Evolutionary conservation across 768 basidiomycete species (phyloP).

Genomic region (Mycena filopes): DNA sequence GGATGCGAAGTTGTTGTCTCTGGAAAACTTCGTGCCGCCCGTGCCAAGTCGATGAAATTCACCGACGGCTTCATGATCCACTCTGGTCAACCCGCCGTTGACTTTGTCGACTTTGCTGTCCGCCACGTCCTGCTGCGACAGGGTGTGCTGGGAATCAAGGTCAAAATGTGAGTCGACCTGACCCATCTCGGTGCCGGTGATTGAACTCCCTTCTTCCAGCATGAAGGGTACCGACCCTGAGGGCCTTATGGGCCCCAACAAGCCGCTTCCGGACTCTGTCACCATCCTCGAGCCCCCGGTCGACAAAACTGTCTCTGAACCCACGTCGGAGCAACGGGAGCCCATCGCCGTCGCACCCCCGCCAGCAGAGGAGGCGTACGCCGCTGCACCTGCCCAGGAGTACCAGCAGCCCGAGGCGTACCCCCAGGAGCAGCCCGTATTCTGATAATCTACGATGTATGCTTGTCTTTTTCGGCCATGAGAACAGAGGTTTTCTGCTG

Average conservation of each 20-base stretch:
- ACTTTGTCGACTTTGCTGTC: slow-evolving; percentile 98
- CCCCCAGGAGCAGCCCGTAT: slow-evolving; percentile 62
- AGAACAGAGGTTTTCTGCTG: slow-evolving; percentile 19
- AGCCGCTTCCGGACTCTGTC: slow-evolving; percentile 96
- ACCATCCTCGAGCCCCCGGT: slow-evolving; percentile 88
- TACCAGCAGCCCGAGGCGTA: slow-evolving; percentile 55
- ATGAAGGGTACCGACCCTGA: slow-evolving; percentile 98
- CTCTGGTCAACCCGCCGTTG: slow-evolving; percentile 96
- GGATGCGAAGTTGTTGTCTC: slow-evolving; percentile 99
- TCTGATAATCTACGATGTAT: slow-evolving; percentile 56
- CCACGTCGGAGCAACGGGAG: slow-evolving; percentile 90
- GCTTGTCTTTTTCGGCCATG: slow-evolving; percentile 17
- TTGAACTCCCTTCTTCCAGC: slow-evolving; percentile 53
- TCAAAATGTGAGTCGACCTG: slow-evolving; percentile 83
- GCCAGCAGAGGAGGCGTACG: slow-evolving; percentile 62
- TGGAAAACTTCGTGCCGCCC: slow-evolving; percentile 98
- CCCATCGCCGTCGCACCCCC: slow-evolving; percentile 63
- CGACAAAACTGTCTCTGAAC: slow-evolving; percentile 91
- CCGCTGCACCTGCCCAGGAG: slow-evolving; percentile 51
- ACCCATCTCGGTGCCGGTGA: background rate
- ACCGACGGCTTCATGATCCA: slow-evolving; percentile 99
- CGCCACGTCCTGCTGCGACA: slow-evolving; percentile 98
- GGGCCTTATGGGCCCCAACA: slow-evolving; percentile 87
- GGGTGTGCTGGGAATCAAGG: slow-evolving; percentile 99
- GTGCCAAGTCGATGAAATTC: slow-evolving; percentile 99